Evolutionary conservation across 1,284 basidiomycete genomes (phyloP).

Genomic region (Somion occarium): DNA sequence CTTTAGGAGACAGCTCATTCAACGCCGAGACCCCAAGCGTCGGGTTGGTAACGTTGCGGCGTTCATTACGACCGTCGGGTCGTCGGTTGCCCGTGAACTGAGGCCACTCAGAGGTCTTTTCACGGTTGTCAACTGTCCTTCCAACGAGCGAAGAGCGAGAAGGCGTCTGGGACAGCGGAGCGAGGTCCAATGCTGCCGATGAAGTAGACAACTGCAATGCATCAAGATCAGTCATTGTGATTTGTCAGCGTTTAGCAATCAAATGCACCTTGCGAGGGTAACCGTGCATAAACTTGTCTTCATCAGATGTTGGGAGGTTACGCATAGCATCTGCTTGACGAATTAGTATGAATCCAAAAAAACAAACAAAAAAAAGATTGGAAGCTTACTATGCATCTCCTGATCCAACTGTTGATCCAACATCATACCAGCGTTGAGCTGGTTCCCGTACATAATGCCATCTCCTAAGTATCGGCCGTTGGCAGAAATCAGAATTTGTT

Average conservation of each 20-base stretch:
- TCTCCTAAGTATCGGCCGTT: conserved; percentile 49
- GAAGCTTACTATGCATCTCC: conserved; percentile 79
- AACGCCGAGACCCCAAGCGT: conserved; percentile 54
- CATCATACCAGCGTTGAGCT: conserved; percentile 81
- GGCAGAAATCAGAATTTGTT: conserved; percentile 44
- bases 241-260: neutral
- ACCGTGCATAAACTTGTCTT: conserved; percentile 72
- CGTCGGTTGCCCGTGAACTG: conserved; percentile 70
- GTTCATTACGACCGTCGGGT: conserved; percentile 56
- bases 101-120: conserved; percentile 91
- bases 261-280: conserved; percentile 63
- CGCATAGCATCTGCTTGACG: conserved; percentile 73
- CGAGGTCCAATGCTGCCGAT: conserved; percentile 86
- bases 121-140: conserved; percentile 53
- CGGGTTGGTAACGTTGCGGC: conserved; percentile 71
- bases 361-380: conserved; percentile 11
- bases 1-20: conserved; percentile 43
- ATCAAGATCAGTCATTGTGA: neutral
- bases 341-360: neutral
- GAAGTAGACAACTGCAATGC: conserved; percentile 71
- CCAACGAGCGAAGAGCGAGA: conserved; percentile 56
- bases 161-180: conserved; percentile 81
- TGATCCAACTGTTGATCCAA: conserved; percentile 86
- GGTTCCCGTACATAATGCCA: conserved; percentile 48
- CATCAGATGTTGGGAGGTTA: conserved; percentile 87